Percentiles rank a stretch among this genome's conserved stretches.
These are phyloP conservation scores for Aspergillus avenaceus DNA, from an alignment of 495 filamentous ascomycete genomes.

Conservation along the genomic window DNA sequence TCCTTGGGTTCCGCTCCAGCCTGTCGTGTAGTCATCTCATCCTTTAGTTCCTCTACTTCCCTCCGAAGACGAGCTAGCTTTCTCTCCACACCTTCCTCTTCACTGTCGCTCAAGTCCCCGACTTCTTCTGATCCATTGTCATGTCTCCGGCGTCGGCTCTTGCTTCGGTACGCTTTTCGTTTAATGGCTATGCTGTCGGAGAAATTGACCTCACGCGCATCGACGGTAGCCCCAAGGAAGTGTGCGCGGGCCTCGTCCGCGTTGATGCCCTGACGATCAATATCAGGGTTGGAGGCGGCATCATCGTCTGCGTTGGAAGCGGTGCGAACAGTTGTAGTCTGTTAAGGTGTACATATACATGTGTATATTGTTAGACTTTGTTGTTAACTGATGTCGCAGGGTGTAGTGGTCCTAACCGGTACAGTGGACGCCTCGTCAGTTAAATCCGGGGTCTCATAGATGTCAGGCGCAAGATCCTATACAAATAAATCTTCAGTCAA, in stretches of 20 bases:
- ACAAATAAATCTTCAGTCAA: slow-evolving; percentile 12
- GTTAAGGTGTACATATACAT: neutral
- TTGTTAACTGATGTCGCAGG: too few species aligned
- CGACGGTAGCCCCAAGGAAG: slow-evolving; percentile 70
- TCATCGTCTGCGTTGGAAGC: slow-evolving; percentile 61
- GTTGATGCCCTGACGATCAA: slow-evolving; percentile 69
- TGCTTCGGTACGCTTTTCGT: slow-evolving; percentile 74
- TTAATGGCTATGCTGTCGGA: slow-evolving; percentile 76
- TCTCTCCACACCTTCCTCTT: slow-evolving; percentile 66
- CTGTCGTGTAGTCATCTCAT: slow-evolving; percentile 46
- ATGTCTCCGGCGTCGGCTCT: slow-evolving; percentile 55
- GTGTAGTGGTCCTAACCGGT: slow-evolving; percentile 46
- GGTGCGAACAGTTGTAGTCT: slow-evolving; percentile 64
- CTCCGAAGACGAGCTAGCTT: slow-evolving; percentile 74
- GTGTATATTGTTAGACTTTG: slow-evolving; percentile 1
- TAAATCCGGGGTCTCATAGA: slow-evolving; percentile 92
- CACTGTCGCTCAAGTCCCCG: slow-evolving; percentile 64
- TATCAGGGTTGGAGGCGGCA: slow-evolving; percentile 50
- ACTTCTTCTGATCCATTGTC: slow-evolving; percentile 52
- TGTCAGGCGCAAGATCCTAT: slow-evolving; percentile 85
- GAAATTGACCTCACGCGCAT: slow-evolving; percentile 73
- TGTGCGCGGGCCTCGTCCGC: slow-evolving; percentile 72
- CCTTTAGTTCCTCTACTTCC: slow-evolving; percentile 75
- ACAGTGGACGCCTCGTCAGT: slow-evolving; percentile 83
- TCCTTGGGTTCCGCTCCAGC: slow-evolving; percentile 16